Evolutionary conservation across 768 basidiomycete genomes (phyloP).

Genomic region (Auricularia heimuer): DNA sequence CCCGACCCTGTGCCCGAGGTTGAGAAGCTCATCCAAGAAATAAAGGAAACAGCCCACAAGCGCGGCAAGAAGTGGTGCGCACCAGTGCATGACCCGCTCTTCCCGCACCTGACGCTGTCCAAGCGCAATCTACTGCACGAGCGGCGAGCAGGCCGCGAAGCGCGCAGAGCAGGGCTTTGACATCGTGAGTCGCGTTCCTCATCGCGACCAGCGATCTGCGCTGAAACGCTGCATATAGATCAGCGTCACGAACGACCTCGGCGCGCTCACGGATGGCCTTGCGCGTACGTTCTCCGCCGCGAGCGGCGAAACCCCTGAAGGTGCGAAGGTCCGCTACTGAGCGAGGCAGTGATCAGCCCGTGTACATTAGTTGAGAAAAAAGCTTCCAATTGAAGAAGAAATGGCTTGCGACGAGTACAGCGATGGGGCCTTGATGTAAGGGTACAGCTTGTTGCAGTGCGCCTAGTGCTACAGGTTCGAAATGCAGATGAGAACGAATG

Average conservation of each 20-base stretch:
- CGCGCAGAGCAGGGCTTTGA: slow-evolving; percentile 44
- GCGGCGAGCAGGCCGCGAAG: slow-evolving; percentile 32
- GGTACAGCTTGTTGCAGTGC: too few relatives aligned
- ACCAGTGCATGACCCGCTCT: background rate
- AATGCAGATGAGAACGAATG: too few relatives aligned
- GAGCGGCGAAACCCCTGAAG: background rate
- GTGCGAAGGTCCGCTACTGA: background rate
- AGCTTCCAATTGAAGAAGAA: too few relatives aligned
- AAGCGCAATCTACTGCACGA: slow-evolving; percentile 41
- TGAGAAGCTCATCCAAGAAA: slow-evolving; percentile 46
- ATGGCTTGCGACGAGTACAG: too few relatives aligned
- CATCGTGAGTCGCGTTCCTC: slow-evolving; percentile 18
- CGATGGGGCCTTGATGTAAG: too few relatives aligned
- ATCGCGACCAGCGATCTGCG: background rate
- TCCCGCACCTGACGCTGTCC: background rate
- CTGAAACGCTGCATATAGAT: background rate
- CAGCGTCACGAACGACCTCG: background rate
- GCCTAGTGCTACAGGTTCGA: too few relatives aligned
- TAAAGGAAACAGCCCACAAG: slow-evolving; percentile 39
- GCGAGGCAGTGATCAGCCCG: too few relatives aligned
- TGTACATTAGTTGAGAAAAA: too few relatives aligned
- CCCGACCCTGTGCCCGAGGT: slow-evolving; percentile 59
- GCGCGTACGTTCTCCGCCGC: background rate
- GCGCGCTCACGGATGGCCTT: background rate
- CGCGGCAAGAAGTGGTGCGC: slow-evolving; percentile 57